Evolutionary conservation across 2,329 filamentous ascomycete genomes (phyloP), one percentile per base, ranked within the genome.

Genomic region (Phialophora tarda): DNA sequence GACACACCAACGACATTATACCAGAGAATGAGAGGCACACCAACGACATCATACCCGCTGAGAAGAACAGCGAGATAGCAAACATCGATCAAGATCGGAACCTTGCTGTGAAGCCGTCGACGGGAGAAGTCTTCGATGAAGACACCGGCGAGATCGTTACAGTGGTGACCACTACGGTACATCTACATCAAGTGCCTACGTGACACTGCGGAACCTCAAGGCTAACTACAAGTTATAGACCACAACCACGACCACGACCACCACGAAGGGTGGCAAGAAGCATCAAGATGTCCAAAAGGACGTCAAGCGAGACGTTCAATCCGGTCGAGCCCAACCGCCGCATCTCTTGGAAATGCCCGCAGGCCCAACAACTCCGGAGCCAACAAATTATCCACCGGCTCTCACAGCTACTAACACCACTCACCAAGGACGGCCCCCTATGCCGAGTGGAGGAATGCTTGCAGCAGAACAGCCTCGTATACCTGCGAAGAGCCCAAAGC

Each of bases 71-170:
- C 24, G 67, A 71, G 30, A 69, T 72, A 23, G 69, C 65, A 47
- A 70, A 71, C 59, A 71, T 71, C 50, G 68, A 72, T 44, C 69
- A 68, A 44, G 59, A 63, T 44, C 48, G 69, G 54, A 72, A 72
- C 56, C 64, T 72, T n/a, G 68, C 67, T 5, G 44, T 72, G 28
- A 69, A 67, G 50, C 68, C 64, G 11, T 69, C 69, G 17, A 72
- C 69, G 4, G 71, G 71, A 23, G 68, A 72, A 54, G 71, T 72
- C 7, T 70, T 71, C 62, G 71, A 72, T 53, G 66, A 71, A 51
- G 71, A 72, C 30, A 72, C 71, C 10, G 71, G 71, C 12, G 69
- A 72, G 38, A 63, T 72, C n/a, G 68, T 72, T 17, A 72, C 71
- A 11, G 68, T 71, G 7, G 71, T 72, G 48, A 72, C 71, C 8